Evolutionary conservation across 768 basidiomycete species (phyloP).

Genomic region (Naganishia randhawae): DNA sequence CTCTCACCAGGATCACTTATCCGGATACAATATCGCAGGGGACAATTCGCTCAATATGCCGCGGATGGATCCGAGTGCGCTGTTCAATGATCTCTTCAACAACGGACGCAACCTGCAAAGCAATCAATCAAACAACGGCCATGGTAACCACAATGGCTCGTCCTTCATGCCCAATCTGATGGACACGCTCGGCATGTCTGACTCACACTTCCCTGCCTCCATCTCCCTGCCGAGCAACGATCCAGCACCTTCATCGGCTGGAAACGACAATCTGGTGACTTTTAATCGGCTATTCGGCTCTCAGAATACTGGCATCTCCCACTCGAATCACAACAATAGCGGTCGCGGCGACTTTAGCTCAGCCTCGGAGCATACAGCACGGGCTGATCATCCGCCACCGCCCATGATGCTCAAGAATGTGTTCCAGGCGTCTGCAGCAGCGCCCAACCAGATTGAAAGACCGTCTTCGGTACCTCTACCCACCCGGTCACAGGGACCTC

Average conservation of each 20-base stretch:
- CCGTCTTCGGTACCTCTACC: slow-evolving; percentile 13
- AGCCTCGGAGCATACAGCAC: not conserved
- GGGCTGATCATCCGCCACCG: not conserved
- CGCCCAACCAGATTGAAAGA: not conserved
- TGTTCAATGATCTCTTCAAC: slow-evolving; percentile 26
- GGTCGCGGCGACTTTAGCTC: not conserved
- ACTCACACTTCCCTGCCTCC: not conserved
- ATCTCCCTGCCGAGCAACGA: not conserved
- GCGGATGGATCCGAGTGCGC: slow-evolving; percentile 24
- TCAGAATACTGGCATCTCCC: not conserved
- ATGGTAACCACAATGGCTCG: not conserved
- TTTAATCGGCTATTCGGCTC: slow-evolving; percentile 10
- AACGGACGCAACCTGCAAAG: slow-evolving; percentile 13
- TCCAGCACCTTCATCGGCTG: not conserved
- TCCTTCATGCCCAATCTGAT: slow-evolving; percentile 15
- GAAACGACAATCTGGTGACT: slow-evolving; percentile 9
- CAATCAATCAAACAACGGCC: not conserved
- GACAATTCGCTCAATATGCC: slow-evolving; percentile 20
- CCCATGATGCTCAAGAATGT: slow-evolving; percentile 6
- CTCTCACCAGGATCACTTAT: not conserved
- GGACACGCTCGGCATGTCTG: slow-evolving; percentile 7
- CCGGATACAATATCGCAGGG: not conserved
- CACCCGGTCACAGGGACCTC: not conserved
- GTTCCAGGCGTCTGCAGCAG: not conserved
- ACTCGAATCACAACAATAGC: not conserved